phyloP scores from a whole-genome alignment of 2,329 filamentous ascomycete genomes.

The Chaetomiaceae sp. region DNA sequence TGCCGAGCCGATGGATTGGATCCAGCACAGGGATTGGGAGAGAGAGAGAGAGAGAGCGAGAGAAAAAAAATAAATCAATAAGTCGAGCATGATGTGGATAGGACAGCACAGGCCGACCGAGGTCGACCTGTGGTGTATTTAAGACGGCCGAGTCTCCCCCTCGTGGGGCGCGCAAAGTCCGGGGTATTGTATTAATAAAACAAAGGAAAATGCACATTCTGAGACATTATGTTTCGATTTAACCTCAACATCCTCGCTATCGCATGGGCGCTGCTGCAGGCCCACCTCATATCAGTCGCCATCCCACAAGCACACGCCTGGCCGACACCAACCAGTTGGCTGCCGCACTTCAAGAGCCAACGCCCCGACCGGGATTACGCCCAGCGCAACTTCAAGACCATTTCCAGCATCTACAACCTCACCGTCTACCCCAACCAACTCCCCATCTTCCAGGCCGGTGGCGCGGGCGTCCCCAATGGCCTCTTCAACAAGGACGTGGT shows the following conservation, averaged over 20 bases:
- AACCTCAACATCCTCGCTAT: background rate
- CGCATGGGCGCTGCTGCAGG: constrained; percentile 7
- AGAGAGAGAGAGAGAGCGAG: too few relatives aligned
- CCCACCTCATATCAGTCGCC: background rate
- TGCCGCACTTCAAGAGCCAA: constrained; percentile 11
- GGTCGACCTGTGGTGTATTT: too few relatives aligned
- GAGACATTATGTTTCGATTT: constrained; percentile 5
- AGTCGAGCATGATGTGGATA: background rate
- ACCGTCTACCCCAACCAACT: constrained; percentile 39
- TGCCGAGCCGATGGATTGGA: constrained; percentile 18
- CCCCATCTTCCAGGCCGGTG: constrained; percentile 34
- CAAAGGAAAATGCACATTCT: background rate
- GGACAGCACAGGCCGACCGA: too few relatives aligned
- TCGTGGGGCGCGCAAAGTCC: too few relatives aligned
- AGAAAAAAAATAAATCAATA: constrained; percentile 8
- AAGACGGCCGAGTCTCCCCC: too few relatives aligned
- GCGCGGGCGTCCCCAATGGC: constrained; percentile 34
- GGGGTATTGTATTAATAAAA: too few relatives aligned
- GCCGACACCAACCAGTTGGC: constrained; percentile 3
- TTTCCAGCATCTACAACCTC: constrained; percentile 38
- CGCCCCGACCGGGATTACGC: constrained; percentile 7
- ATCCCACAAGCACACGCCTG: constrained; percentile 6
- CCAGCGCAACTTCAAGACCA: constrained; percentile 36
- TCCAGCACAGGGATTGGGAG: constrained; percentile 7
- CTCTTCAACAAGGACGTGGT: constrained; percentile 37